Base-by-base conservation (phyloP, 2,329 filamentous ascomycete genomes). In the Ophiocordyceps camponoti-rufipedis region DNA sequence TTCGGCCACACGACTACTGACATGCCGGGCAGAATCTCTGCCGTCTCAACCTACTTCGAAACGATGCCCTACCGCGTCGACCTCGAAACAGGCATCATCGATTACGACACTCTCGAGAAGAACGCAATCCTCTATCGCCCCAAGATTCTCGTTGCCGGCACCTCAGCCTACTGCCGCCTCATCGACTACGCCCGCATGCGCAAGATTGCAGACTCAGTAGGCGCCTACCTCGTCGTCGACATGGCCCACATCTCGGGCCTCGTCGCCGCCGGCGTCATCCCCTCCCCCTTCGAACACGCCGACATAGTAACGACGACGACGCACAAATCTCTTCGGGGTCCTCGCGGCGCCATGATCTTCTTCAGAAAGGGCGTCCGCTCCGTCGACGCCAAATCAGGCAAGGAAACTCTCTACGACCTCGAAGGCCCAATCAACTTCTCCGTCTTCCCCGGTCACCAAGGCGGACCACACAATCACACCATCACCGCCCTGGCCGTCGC, bases 271-370 rank as follows among this genome's bases (percentile, higher is more conserved):
- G 84, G 81, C 56, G 91, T 95, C 55, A 91, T 96, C 60, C 86
- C 88, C 51, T 88, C 85, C 43, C 91, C 91, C 41, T 98, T 98
- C 71, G 72, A 78, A 51, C 72, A 94, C 64, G 89, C 91, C 53
- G 91, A 98, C 62, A 82, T 98, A 47, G 91, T 98, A 56, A 98
- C 91, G 51, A 98, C 91, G 51, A 98, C 91, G 50, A 98, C 91
- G 42, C 91, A 98, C 80, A 98, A 98, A 77, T 95, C 88, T 46
- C 83, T 98, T 55, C 87, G 91, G 67, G 91, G 91, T 48, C 91
- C 91, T 48, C 86, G 91, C 63, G 91, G 91, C 59, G 91, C 91
- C 62, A 98, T 98, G 91, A 98, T 98, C 70, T 98, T 98, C 78
- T 98, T 88, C 80, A 85, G 91, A 67, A 95, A 94, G 73, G 91